A percentile compares a stretch with the other conserved stretches of the same genome.
These are phyloP conservation scores for Cystobasidium tubakii DNA, from an alignment of 768 basidiomycete genomes.

Conservation along the genomic window DNA sequence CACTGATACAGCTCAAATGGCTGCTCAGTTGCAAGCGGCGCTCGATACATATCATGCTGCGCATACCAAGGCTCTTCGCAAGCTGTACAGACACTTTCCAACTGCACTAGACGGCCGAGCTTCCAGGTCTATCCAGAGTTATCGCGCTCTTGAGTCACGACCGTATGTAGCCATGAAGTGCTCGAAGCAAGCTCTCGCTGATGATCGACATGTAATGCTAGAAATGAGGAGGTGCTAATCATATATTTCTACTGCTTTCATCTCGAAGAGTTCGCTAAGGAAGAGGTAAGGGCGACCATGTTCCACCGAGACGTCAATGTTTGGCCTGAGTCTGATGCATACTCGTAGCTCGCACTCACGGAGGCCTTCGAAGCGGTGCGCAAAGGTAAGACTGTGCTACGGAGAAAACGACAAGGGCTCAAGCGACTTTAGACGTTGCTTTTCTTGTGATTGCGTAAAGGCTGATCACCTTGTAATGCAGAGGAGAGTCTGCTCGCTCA, in stretches of 20 bases:
- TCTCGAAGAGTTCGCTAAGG: conserved; percentile 83
- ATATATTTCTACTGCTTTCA: conserved; percentile 64
- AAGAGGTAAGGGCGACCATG: conserved; percentile 57
- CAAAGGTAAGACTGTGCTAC: conserved; percentile 54
- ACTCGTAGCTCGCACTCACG: conserved; percentile 55
- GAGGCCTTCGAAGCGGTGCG: conserved; percentile 79
- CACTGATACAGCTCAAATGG: conserved; percentile 39
- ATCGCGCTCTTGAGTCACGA: conserved; percentile 8
- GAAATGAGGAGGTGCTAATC: conserved; percentile 43
- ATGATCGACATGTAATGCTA: too few relatives aligned
- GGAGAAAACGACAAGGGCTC: too few relatives aligned
- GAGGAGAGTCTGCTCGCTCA: neutral
- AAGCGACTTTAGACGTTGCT: too few relatives aligned
- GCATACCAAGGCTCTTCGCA: conserved; percentile 44
- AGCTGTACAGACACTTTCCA: conserved; percentile 45
- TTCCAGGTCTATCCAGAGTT: conserved; percentile 1
- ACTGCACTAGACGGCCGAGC: neutral
- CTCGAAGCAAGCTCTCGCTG: too few relatives aligned
- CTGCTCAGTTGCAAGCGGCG: conserved; percentile 42
- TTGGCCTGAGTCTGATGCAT: too few relatives aligned
- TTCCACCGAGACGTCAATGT: too few relatives aligned
- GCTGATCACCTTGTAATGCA: neutral
- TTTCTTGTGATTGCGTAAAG: too few relatives aligned
- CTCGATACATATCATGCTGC: conserved; percentile 46
- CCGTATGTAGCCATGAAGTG: too few relatives aligned